Evolutionary conservation across 495 filamentous ascomycete genomes (phyloP), one percentile per base, ranked within the genome.

Genomic region (Recurvomyces mirabilis): DNA sequence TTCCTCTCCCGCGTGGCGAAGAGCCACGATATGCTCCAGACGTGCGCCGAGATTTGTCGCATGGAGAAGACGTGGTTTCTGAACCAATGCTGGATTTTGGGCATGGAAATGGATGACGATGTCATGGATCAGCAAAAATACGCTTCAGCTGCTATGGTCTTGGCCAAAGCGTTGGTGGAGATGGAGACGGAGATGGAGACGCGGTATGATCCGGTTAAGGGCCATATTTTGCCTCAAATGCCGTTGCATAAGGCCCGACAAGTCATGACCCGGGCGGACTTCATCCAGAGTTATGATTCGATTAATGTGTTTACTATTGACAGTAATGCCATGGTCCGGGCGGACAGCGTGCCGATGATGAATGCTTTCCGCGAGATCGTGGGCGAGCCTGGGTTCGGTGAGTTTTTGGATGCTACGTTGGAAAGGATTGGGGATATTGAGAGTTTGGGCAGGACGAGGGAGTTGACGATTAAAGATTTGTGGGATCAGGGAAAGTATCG

Each of bases 101-200:
- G 91, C 13, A 67, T 60, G 31, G 84, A 85, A 49, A 95, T 95
- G 88, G 91, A 98, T 53, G 91, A 98, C 65, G 91, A 98, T 63
- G 91, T 95, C 29, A 96, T 98, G 91, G 87, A 96, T 57, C 81
- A 95, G 64, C 91, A 96, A 53, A 98, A 98, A 59, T 91, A 82
- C 65, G 81, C 89, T 73, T 84, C 87, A 11, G 86, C 89, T 6
- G 88, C 91, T 13, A 91, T 96, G 77, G 84, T 96, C 13, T 72
- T 98, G 2, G 91, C 93, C 38, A 81, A 83, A 47, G 84, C 86
- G 9, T 76, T 98, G 18, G 87, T 95, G 12, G 80, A 93, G 31
- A 71, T 72, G 47, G 84, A 87, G 57, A 61, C 75, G n/a, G 69
- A 80, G 11, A 81, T 80, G 64, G 72, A 73, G 17, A 63, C 55